Conservation (phyloP, 1,284 basidiomycete species). For the Malassezia sp. region DNA sequence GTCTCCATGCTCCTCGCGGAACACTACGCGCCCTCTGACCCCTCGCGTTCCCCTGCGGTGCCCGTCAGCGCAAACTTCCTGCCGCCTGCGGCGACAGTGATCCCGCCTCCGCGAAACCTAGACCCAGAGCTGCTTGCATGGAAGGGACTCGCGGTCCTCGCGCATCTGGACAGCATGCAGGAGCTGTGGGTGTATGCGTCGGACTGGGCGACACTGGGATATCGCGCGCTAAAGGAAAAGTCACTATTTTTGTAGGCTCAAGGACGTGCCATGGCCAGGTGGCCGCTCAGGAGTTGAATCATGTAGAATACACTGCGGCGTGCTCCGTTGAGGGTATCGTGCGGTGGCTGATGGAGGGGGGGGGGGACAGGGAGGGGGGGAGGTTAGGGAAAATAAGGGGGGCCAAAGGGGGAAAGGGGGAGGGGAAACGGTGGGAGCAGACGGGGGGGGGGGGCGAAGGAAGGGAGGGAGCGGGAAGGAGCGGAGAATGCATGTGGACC, state of each 20-base stretch:
- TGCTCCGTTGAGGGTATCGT: conserved; percentile 18
- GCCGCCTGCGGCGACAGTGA: conserved; percentile 57
- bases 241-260: conserved; percentile 25
- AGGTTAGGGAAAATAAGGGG: not conserved
- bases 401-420: not conserved
- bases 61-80: conserved; percentile 4
- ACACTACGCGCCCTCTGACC: conserved; percentile 16
- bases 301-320: conserved; percentile 8
- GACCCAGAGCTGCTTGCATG: conserved; percentile 79
- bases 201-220: conserved; percentile 63
- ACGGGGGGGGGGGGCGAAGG: too few relatives aligned
- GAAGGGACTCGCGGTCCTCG: conserved; percentile 91
- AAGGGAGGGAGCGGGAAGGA: too few relatives aligned
- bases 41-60: conserved; percentile 5
- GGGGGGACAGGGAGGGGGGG: not conserved
- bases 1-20: conserved; percentile 16
- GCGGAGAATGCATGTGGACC: too few relatives aligned
- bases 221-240: conserved; percentile 50
- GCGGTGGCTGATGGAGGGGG: not conserved
- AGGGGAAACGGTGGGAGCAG: not conserved
- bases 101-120: conserved; percentile 82
- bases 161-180: conserved; percentile 73
- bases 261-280: not conserved
- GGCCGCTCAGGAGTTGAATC: conserved; percentile 15
- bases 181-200: conserved; percentile 77